Evolutionary conservation across 2,329 filamentous ascomycete species (phyloP), one percentile per base, ranked within the genome.

Genomic region (Magnaporthiopsis incrustans): DNA sequence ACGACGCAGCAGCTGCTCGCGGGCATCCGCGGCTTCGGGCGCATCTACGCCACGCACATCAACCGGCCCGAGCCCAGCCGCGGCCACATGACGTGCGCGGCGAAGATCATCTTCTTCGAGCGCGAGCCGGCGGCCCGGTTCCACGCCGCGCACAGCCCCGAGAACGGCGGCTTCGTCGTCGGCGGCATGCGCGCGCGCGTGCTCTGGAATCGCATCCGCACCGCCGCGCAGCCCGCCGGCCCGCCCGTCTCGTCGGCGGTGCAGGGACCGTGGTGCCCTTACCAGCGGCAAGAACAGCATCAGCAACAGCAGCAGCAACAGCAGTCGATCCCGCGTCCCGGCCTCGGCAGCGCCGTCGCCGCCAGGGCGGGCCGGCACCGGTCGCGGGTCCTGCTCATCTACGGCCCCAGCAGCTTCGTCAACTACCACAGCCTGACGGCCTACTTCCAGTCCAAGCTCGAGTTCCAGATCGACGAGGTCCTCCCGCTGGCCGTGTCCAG

Each of bases 301-400:
- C 32, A 33, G 32, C 4, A 10, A 4, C 32, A 33, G 32, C 32
- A 33, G 32, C 32, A 33, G 32, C 32, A 33, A 10, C 32, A 33
- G 32, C 32, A n/a, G n/a, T n/a, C n/a, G n/a, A n/a, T n/a, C n/a
- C n/a, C n/a, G n/a, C n/a, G n/a, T n/a, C 35, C 35, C 35, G 35
- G 15, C 14, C 18, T 18, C 35, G 35, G 35, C 35, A 18, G 18
- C 32, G 22, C 59, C 33, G 27, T 22, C 35, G n/a, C 25, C 15
- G 67, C 67, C 26, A 65, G 69, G 8, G 60, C 64, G 0, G 67
- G 74, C 25, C 72, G 73, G 0, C 69, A 71, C 50, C 70, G 72
- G n/a, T 80, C 78, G 8, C 79, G 83, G 2, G 81, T 84, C 0
- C 74, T 85, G 11, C 75, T 82, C 64, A 77, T 85, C 70, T 77